Evolutionary conservation across 1,139 yeast species (phyloP).

Genomic region (Saccharomyces hybrid): DNA sequence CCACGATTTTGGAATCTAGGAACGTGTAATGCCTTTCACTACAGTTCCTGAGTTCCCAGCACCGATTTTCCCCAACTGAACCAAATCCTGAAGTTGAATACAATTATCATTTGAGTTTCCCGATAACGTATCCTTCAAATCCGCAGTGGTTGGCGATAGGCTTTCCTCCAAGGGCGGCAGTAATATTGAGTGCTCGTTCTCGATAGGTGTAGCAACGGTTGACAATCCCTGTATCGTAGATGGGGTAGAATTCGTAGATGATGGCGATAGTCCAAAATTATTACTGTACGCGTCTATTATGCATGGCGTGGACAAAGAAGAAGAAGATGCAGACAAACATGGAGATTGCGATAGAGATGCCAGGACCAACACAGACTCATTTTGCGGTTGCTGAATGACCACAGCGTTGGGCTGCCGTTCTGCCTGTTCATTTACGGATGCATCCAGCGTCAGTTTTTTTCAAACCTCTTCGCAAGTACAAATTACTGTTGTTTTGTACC

Average conservation of each 20-base stretch:
- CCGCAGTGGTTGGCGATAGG: background rate
- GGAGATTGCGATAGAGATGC: background rate
- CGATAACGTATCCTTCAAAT: background rate
- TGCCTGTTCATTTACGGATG: background rate
- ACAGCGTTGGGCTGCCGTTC: background rate
- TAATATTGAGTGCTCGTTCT: background rate
- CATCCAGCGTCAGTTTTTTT: slow-evolving; percentile 7
- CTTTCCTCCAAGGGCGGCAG: background rate
- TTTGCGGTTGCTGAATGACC: background rate
- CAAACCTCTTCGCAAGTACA: slow-evolving; percentile 8
- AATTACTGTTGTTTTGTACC: background rate
- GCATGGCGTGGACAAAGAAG: background rate
- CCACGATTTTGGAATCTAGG: slow-evolving; percentile 88
- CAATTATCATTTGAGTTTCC: background rate
- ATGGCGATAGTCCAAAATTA: background rate
- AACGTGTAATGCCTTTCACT: slow-evolving; percentile 75
- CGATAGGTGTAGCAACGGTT: background rate
- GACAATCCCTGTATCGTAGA: background rate
- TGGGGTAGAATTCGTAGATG: background rate
- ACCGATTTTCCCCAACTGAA: slow-evolving; percentile 72
- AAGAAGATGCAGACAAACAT: background rate
- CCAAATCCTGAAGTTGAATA: slow-evolving; percentile 45
- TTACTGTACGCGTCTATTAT: background rate
- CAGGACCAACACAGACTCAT: background rate
- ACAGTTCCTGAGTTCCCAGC: slow-evolving; percentile 94